phyloP scores from a whole-genome alignment of 192 early-diverging fungal species.

The Coemansia sp. region DNA sequence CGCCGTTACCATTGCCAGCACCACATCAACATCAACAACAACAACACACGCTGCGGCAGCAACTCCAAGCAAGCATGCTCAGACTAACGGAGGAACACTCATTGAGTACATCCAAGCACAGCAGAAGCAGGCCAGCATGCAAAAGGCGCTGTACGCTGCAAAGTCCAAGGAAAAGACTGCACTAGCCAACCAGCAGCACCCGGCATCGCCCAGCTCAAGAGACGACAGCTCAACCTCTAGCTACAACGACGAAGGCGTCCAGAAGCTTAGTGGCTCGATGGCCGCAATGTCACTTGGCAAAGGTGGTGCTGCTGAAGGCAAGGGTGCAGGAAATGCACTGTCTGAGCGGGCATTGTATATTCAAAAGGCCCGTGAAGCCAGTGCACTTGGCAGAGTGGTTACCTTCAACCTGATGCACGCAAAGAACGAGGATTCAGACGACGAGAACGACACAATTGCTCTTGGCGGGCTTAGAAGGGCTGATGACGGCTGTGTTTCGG shows the following conservation, averaged over 20 bases:
- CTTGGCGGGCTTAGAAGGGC: conserved; percentile 36
- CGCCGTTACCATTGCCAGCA: neutral
- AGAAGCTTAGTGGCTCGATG: conserved; percentile 31
- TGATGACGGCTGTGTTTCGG: neutral
- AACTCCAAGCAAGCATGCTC: neutral
- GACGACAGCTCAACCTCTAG: conserved; percentile 30
- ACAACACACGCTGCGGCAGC: neutral
- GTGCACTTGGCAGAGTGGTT: conserved; percentile 29
- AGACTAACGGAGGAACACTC: neutral
- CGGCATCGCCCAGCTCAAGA: conserved; percentile 26
- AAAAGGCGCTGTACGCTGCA: conserved; percentile 2
- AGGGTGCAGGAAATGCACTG: conserved; percentile 7
- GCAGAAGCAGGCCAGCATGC: neutral
- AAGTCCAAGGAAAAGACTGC: conserved; percentile 1
- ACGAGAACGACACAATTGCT: conserved; percentile 34
- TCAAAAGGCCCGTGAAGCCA: conserved; percentile 48
- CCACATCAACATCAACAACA: neutral
- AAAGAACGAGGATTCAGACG: conserved; percentile 16
- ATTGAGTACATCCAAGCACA: conserved; percentile 1
- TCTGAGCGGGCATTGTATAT: conserved; percentile 44
- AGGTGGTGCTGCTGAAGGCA: neutral
- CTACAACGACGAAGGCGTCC: conserved; percentile 29
- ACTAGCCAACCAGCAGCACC: neutral
- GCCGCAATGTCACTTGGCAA: conserved; percentile 33
- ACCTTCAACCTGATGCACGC: conserved; percentile 11